Evolutionary conservation across 2,329 filamentous ascomycete genomes (phyloP).

Genomic region (Xylariaceae sp.): DNA sequence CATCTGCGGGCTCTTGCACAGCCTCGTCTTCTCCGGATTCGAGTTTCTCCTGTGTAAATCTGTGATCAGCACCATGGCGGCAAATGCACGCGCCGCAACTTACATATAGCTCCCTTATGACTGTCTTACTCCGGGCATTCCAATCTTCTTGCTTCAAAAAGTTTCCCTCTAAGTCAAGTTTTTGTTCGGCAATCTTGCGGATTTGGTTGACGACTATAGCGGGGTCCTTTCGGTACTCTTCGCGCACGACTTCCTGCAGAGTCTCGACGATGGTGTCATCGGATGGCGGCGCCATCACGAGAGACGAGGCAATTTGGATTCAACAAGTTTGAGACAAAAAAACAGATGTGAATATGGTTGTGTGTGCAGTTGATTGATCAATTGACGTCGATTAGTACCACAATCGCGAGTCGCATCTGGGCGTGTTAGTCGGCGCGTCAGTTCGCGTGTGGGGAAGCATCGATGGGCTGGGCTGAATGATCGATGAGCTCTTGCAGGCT

Average conservation of each 20-base stretch:
- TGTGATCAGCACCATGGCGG: conserved; percentile 7
- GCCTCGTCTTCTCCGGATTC: conserved; percentile 8
- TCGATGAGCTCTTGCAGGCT: too few relatives aligned
- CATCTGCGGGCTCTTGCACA: conserved; percentile 12
- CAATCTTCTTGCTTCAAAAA: conserved; percentile 48
- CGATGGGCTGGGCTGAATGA: too few relatives aligned
- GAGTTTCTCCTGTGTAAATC: conserved; percentile 11
- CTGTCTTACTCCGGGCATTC: conserved; percentile 54
- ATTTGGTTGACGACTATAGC: conserved; percentile 55
- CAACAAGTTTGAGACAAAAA: not conserved
- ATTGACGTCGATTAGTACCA: too few relatives aligned
- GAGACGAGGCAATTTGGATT: too few relatives aligned
- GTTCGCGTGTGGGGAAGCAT: too few relatives aligned
- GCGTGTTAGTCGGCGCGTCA: too few relatives aligned
- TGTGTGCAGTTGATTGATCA: too few relatives aligned
- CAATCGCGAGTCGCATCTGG: too few relatives aligned
- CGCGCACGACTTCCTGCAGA: conserved; percentile 42
- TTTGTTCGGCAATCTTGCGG: conserved; percentile 47
- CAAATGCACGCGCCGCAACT: conserved; percentile 19
- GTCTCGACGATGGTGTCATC: conserved; percentile 39
- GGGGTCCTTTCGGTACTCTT: conserved; percentile 38
- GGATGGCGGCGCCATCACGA: conserved; percentile 35
- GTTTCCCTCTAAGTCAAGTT: conserved; percentile 43
- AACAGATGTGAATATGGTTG: too few relatives aligned
- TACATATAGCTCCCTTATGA: conserved; percentile 55